Evolutionary conservation across 148 eudicot species (phyloP).

Genomic region (Camellia granthamiana): DNA sequence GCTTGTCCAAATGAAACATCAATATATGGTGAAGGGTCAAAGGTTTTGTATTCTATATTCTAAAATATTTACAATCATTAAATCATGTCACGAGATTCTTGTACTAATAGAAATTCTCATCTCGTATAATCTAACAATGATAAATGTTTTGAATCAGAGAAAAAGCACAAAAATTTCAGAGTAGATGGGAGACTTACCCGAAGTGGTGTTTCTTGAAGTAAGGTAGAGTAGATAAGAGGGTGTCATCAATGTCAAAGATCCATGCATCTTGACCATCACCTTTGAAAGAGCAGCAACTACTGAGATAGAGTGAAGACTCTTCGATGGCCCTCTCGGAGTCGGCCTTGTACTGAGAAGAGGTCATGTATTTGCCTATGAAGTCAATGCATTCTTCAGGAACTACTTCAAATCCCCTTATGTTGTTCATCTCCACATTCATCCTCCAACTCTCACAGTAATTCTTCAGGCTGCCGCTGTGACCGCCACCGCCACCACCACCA

Average conservation of each 20-base stretch:
- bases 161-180: too few relatives aligned
- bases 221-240: slow-evolving; percentile 42
- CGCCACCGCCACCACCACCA: neutral
- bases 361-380: slow-evolving; percentile 44
- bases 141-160: too few relatives aligned
- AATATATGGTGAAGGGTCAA: too few relatives aligned
- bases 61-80: too few relatives aligned
- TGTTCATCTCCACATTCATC: slow-evolving; percentile 53
- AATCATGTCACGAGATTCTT: too few relatives aligned
- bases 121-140: too few relatives aligned
- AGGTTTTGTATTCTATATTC: too few relatives aligned
- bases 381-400: slow-evolving; percentile 44
- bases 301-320: slow-evolving; percentile 28
- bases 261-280: slow-evolving; percentile 48
- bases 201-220: slow-evolving; percentile 42
- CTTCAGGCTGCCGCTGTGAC: slow-evolving; percentile 20
- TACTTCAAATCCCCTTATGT: slow-evolving; percentile 39
- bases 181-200: slow-evolving; percentile 28
- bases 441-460: slow-evolving; percentile 57
- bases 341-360: slow-evolving; percentile 33
- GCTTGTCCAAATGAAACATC: too few relatives aligned
- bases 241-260: slow-evolving; percentile 57
- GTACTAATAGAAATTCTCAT: too few relatives aligned
- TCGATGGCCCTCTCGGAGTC: slow-evolving; percentile 34
- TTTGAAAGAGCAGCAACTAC: slow-evolving; percentile 24